Evolutionary conservation across 2,329 filamentous ascomycete genomes (phyloP).

Genomic region (Trichoderma brevicompactum): DNA sequence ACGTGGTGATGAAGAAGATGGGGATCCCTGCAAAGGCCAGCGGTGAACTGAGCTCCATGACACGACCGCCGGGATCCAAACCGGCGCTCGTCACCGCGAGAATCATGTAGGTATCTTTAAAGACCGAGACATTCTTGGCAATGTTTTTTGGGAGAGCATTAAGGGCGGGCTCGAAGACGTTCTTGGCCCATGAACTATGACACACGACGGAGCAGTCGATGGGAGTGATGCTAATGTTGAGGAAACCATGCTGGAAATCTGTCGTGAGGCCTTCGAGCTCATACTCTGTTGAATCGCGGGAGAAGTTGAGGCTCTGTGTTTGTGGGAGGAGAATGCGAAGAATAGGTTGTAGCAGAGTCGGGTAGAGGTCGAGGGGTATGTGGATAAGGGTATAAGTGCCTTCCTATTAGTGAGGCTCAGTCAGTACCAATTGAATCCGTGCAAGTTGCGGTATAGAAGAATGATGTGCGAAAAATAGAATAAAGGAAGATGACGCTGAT

Average conservation of each 20-base stretch:
- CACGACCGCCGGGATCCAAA: constrained; percentile 86
- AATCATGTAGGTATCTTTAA: constrained; percentile 80
- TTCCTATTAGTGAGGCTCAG: constrained; percentile 61
- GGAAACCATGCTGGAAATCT: constrained; percentile 71
- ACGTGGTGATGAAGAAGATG: constrained; percentile 98
- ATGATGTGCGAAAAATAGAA: neutral
- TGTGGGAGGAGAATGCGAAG: constrained; percentile 80
- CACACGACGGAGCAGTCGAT: constrained; percentile 94
- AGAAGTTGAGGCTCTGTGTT: constrained; percentile 48
- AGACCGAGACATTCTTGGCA: constrained; percentile 68
- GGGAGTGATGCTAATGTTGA: constrained; percentile 91
- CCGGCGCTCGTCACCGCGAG: constrained; percentile 90
- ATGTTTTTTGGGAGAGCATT: constrained; percentile 61
- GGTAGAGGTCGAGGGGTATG: constrained; percentile 79
- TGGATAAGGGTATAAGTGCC: constrained; percentile 87
- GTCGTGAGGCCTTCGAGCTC: constrained; percentile 53
- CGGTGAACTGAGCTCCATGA: constrained; percentile 88
- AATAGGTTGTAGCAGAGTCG: constrained; percentile 81
- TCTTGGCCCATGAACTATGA: constrained; percentile 71
- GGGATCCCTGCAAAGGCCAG: constrained; percentile 90
- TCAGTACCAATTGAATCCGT: neutral
- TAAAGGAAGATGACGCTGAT: too few relatives aligned
- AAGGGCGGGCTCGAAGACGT: constrained; percentile 76
- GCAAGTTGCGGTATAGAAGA: neutral
- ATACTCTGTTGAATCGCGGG: constrained; percentile 42